Conservation (phyloP, 768 basidiomycete species). For the Leccinum incarnatum region DNA sequence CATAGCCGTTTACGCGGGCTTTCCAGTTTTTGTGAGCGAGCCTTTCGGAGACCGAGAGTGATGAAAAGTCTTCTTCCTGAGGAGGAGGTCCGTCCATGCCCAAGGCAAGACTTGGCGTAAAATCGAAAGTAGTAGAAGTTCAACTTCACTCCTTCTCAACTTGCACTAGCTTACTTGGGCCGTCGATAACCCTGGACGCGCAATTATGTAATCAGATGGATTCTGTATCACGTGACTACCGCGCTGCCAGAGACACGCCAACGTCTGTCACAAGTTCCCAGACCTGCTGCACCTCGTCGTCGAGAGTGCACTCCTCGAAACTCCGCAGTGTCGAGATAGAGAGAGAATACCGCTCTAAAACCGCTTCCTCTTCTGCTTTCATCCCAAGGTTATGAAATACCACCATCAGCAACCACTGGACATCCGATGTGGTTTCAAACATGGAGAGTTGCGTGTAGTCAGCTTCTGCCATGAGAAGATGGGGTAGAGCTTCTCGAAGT, state of each 20-base stretch:
- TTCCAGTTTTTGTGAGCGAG: slow-evolving; percentile 99
- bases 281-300: slow-evolving; percentile 52
- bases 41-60: slow-evolving; percentile 73
- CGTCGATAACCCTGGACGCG: slow-evolving; percentile 11
- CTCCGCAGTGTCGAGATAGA: slow-evolving; percentile 42
- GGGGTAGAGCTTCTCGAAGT: slow-evolving; percentile 56
- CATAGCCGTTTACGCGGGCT: slow-evolving; percentile 92
- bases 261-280: slow-evolving; percentile 58
- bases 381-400: slow-evolving; percentile 69
- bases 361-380: slow-evolving; percentile 51
- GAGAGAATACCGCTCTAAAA: slow-evolving; percentile 45
- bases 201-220: slow-evolving; percentile 22
- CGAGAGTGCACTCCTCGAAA: slow-evolving; percentile 43
- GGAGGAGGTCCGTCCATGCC: slow-evolving; percentile 89
- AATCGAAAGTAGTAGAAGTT: slow-evolving; percentile 9
- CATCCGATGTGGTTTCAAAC: slow-evolving; percentile 57
- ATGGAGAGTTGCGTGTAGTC: slow-evolving; percentile 64
- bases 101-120: slow-evolving; percentile 9
- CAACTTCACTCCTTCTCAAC: slow-evolving; percentile 3
- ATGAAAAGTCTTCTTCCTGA: slow-evolving; percentile 89
- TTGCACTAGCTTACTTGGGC: not conserved
- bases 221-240: slow-evolving; percentile 29
- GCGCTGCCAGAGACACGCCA: slow-evolving; percentile 51
- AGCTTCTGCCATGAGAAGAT: slow-evolving; percentile 60
- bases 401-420: slow-evolving; percentile 69